Base-by-base conservation (phyloP, 495 filamentous ascomycete species). In the Aspergillus incahuasiensis region DNA sequence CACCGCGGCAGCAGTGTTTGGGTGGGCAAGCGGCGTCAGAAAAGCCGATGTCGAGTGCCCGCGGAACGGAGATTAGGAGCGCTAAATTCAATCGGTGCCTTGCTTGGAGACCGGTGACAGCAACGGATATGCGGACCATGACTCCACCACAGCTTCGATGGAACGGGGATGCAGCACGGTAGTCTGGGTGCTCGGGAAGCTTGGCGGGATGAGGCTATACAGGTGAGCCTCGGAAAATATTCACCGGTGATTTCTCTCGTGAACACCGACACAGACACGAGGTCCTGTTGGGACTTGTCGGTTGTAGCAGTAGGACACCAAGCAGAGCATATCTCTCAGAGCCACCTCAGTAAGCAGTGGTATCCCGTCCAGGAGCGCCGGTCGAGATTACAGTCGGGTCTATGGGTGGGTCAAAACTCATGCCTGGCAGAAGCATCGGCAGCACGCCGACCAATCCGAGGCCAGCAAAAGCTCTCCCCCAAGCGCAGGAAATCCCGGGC, bases 1-100 rank as follows among this genome's bases (percentile, higher is more conserved):
- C 1, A 0, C 30, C 22, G 32, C 24, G 18, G 40, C 13, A 24
- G 30, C 9, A 11, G 9, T 49, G 21, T 19, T 22, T 35, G 7
- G 11, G 4, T n/a, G 21, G 16, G 32, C 5, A 35, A 9, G 46
- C 7, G 1, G 6, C 7, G 13, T n/a, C 3, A 42, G 30, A 56
- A 52, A 46, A 60, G 57, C 57, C 57, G 57, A 60, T 12, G 4
- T 40, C 16, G 30, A 59, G 34, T 55, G 41, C 57, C 57, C 28
- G 57, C 51, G 57, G 57, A 44, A 59, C 34, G 57, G 57, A 59
- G 15, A 35, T 59, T 59, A 55, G 18, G 24, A 58, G 8, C 13
- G 5, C 9, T 35, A 35, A 15, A n/a, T n/a, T 9, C 3, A 35
- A 35, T 13, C 13, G 13, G 24, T 46, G n/a, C 43, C 20, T 46